These are phyloP conservation scores for Phytopythium litorale DNA, from an alignment of 352 stramenopile species.

Conservation along the genomic window DNA sequence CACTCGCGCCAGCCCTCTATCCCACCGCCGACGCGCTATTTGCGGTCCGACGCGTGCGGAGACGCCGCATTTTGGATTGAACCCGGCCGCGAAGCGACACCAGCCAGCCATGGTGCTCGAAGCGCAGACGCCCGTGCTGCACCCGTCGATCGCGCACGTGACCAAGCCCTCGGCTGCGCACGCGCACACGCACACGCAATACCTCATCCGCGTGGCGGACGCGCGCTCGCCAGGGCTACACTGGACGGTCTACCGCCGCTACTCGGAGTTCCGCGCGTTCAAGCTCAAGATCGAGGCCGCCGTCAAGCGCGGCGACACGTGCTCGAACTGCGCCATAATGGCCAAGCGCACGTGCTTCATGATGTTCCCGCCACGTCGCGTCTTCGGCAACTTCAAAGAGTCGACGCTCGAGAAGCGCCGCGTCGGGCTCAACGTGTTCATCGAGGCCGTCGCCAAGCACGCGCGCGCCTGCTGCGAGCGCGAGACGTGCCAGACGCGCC, in stretches of 20 bases:
- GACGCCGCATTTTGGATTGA: background rate
- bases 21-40: background rate
- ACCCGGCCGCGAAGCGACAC: background rate
- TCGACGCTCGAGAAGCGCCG: conserved; percentile 73
- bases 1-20: background rate
- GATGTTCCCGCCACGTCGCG: conserved; percentile 70
- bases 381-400: conserved; percentile 72
- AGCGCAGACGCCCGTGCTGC: conserved; percentile 47
- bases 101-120: conserved; percentile 13
- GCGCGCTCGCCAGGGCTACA: conserved; percentile 61
- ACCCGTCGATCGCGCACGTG: conserved; percentile 79
- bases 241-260: conserved; percentile 84
- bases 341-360: conserved; percentile 77
- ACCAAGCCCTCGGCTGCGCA: conserved; percentile 50
- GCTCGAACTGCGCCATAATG: conserved; percentile 72
- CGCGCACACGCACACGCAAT: conserved; percentile 77
- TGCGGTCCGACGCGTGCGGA: background rate
- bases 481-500: conserved; percentile 62
- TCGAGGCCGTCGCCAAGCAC: conserved; percentile 73
- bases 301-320: conserved; percentile 66
- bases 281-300: conserved; percentile 59
- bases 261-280: conserved; percentile 81
- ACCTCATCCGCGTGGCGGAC: conserved; percentile 81
- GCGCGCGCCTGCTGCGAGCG: conserved; percentile 64
- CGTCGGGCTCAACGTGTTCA: conserved; percentile 68